A percentile compares a stretch with the other conserved stretches of the same genome.
Conservation (phyloP, 257 asterid species). For the Przewalskia tangutica region DNA sequence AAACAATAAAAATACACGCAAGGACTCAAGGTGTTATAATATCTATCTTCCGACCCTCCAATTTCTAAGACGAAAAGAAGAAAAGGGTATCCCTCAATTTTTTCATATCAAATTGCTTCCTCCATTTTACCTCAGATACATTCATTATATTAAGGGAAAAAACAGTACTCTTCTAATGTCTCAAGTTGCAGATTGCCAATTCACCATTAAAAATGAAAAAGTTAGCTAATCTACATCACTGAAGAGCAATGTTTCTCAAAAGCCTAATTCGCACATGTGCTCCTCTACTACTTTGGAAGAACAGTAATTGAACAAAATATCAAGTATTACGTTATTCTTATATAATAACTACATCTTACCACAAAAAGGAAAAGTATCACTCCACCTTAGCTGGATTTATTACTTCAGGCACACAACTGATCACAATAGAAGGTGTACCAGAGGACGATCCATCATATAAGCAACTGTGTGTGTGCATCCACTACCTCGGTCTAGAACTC, state of each 20-base stretch:
- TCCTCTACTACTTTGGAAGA: neutral
- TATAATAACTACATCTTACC: neutral
- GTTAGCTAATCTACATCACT: neutral
- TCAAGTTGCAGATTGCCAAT: neutral
- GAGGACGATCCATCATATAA: neutral
- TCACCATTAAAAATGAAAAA: neutral
- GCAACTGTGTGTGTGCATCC: neutral
- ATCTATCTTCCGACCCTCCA: neutral
- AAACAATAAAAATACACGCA: neutral
- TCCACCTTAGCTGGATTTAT: neutral
- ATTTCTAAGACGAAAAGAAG: neutral
- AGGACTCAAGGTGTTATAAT: neutral
- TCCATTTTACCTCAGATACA: neutral
- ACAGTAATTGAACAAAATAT: neutral
- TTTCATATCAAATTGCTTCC: neutral
- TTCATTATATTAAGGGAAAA: neutral
- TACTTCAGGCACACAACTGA: neutral
- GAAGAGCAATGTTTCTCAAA: neutral
- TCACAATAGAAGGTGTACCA: neutral
- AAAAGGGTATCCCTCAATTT: neutral
- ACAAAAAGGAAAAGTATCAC: neutral
- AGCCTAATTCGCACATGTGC: neutral
- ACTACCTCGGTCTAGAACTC: neutral
- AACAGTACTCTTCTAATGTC: neutral
- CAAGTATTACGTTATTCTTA: neutral